phyloP scores from a whole-genome alignment of 2,329 filamentous ascomycete genomes.

The Nemania sp. region DNA sequence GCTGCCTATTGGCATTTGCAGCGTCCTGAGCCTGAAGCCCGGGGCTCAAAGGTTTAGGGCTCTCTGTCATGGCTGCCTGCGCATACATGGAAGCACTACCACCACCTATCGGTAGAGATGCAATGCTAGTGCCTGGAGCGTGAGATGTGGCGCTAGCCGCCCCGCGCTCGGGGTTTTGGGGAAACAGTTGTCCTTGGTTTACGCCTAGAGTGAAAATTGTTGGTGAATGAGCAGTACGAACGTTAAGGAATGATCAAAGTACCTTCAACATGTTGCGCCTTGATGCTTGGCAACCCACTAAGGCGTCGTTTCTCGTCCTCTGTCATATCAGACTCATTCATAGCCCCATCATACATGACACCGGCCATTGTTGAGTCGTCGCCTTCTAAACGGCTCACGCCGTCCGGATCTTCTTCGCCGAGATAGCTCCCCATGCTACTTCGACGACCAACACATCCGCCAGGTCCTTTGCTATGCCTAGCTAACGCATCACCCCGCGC shows the following conservation, averaged over 20 bases:
- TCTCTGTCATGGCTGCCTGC: conserved; percentile 83
- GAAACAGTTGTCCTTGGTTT: conserved; percentile 68
- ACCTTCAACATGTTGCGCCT: conserved; percentile 74
- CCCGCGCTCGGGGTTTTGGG: conserved; percentile 69
- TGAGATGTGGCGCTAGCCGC: conserved; percentile 69
- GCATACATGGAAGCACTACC: conserved; percentile 70
- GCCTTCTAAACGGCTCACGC: conserved; percentile 59
- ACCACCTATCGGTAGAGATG: conserved; percentile 60
- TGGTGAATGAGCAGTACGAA: conserved; percentile 71
- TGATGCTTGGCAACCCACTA: conserved; percentile 81
- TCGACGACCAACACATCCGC: conserved; percentile 91
- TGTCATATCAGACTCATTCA: conserved; percentile 70
- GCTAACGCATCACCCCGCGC: conserved; percentile 94
- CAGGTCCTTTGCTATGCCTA: conserved; percentile 93
- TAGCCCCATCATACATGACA: conserved; percentile 65
- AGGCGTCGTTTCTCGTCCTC: conserved; percentile 72
- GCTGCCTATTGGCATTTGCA: conserved; percentile 64
- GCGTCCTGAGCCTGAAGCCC: conserved; percentile 66
- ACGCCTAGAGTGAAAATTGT: conserved; percentile 78
- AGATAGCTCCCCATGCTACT: conserved; percentile 87
- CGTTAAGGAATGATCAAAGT: conserved; percentile 61
- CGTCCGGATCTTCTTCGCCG: conserved; percentile 79
- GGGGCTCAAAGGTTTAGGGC: conserved; percentile 84
- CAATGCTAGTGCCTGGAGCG: conserved; percentile 63
- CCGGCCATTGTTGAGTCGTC: conserved; percentile 70